Percentiles rank a stretch among this genome's conserved stretches.
Evolutionary conservation across 192 early-diverging fungal species (phyloP).

Genomic region (Diversispora epigaea): DNA sequence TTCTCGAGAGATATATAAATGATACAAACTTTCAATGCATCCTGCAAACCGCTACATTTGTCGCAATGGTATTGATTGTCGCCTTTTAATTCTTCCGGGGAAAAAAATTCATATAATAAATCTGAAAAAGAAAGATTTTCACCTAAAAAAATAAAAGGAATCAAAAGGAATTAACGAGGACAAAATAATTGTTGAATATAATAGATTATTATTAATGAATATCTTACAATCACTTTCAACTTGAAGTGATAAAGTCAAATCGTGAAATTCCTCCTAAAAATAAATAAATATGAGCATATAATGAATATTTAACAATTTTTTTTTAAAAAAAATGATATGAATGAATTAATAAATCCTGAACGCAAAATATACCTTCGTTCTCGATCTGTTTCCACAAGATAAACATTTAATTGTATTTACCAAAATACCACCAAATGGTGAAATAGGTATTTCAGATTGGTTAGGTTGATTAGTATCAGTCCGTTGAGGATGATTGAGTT

Average conservation of each 20-base stretch:
- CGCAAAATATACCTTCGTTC: slow-evolving; percentile 1
- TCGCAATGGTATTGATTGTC: slow-evolving; percentile 35
- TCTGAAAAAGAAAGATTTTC: slow-evolving; percentile 7
- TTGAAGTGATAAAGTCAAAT: slow-evolving; percentile 21
- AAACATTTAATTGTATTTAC: slow-evolving; percentile 22
- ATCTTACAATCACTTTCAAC: slow-evolving; percentile 1
- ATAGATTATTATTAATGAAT: not conserved
- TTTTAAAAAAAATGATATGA: not conserved
- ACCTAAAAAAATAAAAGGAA: not conserved
- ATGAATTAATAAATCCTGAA: not conserved
- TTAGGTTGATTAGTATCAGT: not conserved
- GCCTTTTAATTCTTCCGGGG: slow-evolving; percentile 12
- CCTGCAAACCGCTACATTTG: slow-evolving; percentile 14
- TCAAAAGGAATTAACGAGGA: not conserved
- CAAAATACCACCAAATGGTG: slow-evolving; percentile 12
- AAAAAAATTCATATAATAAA: slow-evolving; percentile 11
- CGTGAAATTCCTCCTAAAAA: slow-evolving; percentile 27
- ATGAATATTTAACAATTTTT: not conserved
- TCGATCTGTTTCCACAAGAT: slow-evolving; percentile 12
- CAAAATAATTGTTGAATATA: not conserved
- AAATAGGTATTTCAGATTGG: not conserved
- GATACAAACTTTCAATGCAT: slow-evolving; percentile 27
- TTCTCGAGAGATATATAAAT: not conserved
- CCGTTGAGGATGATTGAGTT: not conserved
- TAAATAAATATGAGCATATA: not conserved